Base-by-base conservation (phyloP, 345 rosid species). In the Odontarrhena argentea region DNA sequence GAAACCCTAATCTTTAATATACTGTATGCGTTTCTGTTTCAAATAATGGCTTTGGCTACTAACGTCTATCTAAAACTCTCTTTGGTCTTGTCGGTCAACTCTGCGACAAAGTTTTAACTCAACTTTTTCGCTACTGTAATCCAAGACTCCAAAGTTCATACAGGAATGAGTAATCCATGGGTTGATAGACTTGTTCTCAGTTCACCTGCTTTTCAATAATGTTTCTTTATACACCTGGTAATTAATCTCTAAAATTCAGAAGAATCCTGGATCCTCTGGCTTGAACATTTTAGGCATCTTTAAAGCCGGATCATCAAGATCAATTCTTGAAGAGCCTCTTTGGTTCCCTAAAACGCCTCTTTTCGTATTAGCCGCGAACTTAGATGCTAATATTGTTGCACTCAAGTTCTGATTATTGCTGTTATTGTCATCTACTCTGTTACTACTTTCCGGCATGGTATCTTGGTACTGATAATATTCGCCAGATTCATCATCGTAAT, bases 231-330 rank as follows among this genome's bases (percentile, higher is more conserved):
- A 48, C 22, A 61, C 40, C 15, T 40, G 34, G 22, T 4, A 40
- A 6, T 35, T 15, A 59, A 2, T 41, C 8, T n/a, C 18, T 35
- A 0, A 51, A 6, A 74, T 67, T 24, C 67, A 74, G 52, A 63
- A 77, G 75, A 92, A 92, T 80, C 88, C 87, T 26, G 92, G 92
- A 59, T 86, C 94, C 44, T 78, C 74, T 3, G 96, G 97, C 75
- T 91, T 86, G 68, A 86, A 86, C 83, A 88, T 66, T 73, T 91
- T 88, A 35, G 97, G 93, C 96, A 91, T 85, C 70, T 91, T 86
- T 63, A 91, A 78, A 42, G 75, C 55, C 0, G 85, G 75, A 28
- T 78, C 87, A 52, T 83, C 84, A 45, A 77, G 82, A 48, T 78
- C 77, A 37, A 81, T 63, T 26, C 65, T 74, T 4, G 65, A 42